These are phyloP conservation scores for Yamadazyma conglobata DNA, from an alignment of 1,139 yeast genomes.

Conservation along the genomic window DNA sequence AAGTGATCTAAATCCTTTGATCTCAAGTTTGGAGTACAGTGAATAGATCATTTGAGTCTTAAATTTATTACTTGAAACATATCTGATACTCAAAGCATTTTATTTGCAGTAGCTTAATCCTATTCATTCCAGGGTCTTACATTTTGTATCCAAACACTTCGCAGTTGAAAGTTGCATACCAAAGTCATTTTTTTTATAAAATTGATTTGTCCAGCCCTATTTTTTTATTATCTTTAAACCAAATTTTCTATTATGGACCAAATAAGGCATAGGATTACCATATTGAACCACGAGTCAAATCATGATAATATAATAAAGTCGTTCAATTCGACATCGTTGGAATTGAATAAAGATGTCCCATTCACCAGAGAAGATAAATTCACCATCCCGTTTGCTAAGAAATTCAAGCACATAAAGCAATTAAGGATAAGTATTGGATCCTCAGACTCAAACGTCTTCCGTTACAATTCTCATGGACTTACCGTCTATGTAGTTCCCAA, in stretches of 20 bases:
- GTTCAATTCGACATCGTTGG: conserved; percentile 15
- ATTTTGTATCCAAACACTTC: conserved; percentile 1
- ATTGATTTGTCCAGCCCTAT: no score
- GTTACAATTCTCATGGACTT: conserved; percentile 22
- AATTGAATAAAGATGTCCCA: conserved; percentile 11
- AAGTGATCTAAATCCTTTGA: no score
- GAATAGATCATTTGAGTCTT: no score
- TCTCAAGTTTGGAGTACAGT: no score
- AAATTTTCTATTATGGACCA: conserved; percentile 1
- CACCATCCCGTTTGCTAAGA: conserved; percentile 8
- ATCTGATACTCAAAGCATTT: no score
- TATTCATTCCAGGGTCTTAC: conserved; percentile 2
- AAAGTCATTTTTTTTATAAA: no score
- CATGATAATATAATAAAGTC: conserved; percentile 23
- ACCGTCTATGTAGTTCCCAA: conserved; percentile 28
- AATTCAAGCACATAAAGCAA: conserved; percentile 15
- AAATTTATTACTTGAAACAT: no score
- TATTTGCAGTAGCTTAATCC: no score
- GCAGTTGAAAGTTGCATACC: no score
- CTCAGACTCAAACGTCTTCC: conserved; percentile 20
- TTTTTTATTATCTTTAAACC: no score
- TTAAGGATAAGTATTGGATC: conserved; percentile 24
- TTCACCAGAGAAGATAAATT: conserved; percentile 15
- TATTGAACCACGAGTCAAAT: conserved; percentile 25
- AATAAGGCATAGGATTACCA: conserved; percentile 33